phyloP scores from a whole-genome alignment of 1,284 basidiomycete genomes.

The Stygiomarasmius scandens region DNA sequence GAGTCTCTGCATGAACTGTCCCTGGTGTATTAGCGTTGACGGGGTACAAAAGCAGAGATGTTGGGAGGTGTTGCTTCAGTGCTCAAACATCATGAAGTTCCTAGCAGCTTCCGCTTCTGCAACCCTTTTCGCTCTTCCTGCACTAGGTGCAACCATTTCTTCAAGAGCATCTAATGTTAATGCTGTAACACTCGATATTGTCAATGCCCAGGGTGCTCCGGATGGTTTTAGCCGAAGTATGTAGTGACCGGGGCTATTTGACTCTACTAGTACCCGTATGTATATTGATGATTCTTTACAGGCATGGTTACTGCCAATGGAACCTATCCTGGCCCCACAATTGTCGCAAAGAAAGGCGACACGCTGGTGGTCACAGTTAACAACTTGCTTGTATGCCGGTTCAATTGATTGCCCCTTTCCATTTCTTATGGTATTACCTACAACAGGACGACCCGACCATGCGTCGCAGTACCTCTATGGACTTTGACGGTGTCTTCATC shows the following conservation, averaged over 20 bases:
- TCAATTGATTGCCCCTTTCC: no score
- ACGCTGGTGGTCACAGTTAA: constrained; percentile 8
- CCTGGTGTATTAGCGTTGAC: neutral
- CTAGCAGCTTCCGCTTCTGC: constrained; percentile 5
- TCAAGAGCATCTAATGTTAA: neutral
- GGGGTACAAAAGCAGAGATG: constrained; percentile 5
- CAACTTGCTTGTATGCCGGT: constrained; percentile 8
- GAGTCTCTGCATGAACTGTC: neutral
- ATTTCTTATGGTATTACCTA: no score
- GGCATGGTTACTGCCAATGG: constrained; percentile 12
- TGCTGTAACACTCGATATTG: constrained; percentile 9
- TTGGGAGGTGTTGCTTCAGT: neutral
- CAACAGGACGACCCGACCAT: constrained; percentile 9
- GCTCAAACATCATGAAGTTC: constrained; percentile 7
- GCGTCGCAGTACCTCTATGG: constrained; percentile 19
- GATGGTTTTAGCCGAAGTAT: constrained; percentile 16
- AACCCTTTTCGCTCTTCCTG: constrained; percentile 7
- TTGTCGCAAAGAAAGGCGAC: constrained; percentile 12
- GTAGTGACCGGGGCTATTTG: neutral
- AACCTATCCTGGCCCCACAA: constrained; percentile 8
- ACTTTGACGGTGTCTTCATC: constrained; percentile 32
- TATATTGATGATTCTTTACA: neutral
- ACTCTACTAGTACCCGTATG: no score
- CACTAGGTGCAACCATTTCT: neutral
- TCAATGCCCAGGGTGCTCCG: constrained; percentile 13